These are phyloP conservation scores for Rachicladosporium sp. DNA, from an alignment of 2,329 filamentous ascomycete genomes.

Conservation along the genomic window DNA sequence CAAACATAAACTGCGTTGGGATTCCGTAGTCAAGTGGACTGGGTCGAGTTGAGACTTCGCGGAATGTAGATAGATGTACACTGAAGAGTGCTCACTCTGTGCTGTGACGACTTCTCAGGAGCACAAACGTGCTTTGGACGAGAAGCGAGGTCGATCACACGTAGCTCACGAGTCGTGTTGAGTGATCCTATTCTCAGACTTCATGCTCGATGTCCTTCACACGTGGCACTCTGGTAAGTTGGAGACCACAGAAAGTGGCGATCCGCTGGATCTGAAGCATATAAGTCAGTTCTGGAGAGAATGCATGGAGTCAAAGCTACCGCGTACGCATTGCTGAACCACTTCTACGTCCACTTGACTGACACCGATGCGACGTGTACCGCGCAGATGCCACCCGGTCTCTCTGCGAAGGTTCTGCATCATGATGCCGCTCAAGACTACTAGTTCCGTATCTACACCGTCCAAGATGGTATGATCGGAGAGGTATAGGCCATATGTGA, in stretches of 20 bases:
- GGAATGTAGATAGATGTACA: too few species aligned
- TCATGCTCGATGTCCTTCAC: constrained; percentile 32
- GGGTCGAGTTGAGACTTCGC: too few species aligned
- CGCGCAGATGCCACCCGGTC: constrained; percentile 45
- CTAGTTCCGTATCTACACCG: constrained; percentile 43
- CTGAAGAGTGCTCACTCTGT: neutral
- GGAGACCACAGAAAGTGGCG: constrained; percentile 23
- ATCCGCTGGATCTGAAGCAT: constrained; percentile 25
- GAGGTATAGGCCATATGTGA: constrained; percentile 48
- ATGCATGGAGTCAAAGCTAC: neutral
- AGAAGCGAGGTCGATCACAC: neutral
- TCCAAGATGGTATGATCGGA: constrained; percentile 44
- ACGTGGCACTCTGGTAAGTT: constrained; percentile 24
- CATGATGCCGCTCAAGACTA: constrained; percentile 44
- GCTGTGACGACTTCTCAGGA: neutral
- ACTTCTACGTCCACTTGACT: constrained; percentile 32
- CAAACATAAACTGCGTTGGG: too few species aligned
- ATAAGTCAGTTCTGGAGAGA: constrained; percentile 1
- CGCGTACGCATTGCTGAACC: constrained; percentile 24
- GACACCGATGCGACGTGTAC: constrained; percentile 37
- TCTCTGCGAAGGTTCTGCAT: constrained; percentile 43
- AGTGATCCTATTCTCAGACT: constrained; percentile 11
- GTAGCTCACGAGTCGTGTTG: neutral
- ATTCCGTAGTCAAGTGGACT: too few species aligned
- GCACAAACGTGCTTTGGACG: neutral